A percentile compares a stretch with the other conserved stretches of the same genome.
These are phyloP conservation scores for Claviceps quebecensis DNA, from an alignment of 2,329 filamentous ascomycete species.

Conservation along the genomic window DNA sequence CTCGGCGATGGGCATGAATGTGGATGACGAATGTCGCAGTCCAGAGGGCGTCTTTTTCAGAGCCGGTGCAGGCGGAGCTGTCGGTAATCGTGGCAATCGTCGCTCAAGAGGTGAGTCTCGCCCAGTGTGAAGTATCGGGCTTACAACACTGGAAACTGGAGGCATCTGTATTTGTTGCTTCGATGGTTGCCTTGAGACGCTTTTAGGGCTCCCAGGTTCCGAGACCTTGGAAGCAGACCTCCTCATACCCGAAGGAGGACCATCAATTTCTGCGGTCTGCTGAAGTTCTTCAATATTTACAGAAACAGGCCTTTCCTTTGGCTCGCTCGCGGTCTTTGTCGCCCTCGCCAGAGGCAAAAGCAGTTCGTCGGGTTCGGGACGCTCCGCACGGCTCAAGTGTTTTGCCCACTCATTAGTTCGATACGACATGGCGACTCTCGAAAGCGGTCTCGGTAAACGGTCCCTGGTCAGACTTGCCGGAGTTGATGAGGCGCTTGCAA, in stretches of 20 bases:
- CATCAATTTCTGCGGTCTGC: constrained; percentile 43
- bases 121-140: neutral
- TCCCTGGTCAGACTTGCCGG: constrained; percentile 41
- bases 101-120: constrained; percentile 2
- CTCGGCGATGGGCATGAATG: constrained; percentile 30
- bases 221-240: constrained; percentile 18
- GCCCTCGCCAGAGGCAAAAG: constrained; percentile 23
- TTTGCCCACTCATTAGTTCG: constrained; percentile 96
- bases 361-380: constrained; percentile 50
- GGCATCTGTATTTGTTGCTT: constrained; percentile 13
- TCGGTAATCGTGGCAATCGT: neutral
- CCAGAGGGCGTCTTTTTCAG: constrained; percentile 15
- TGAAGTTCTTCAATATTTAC: constrained; percentile 51
- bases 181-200: constrained; percentile 6
- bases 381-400: constrained; percentile 65
- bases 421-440: constrained; percentile 66
- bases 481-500: constrained; percentile 27
- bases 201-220: constrained; percentile 8
- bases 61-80: neutral
- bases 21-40: constrained; percentile 4
- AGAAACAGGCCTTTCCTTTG: constrained; percentile 41
- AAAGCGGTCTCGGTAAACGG: constrained; percentile 55
- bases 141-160: constrained; percentile 7
- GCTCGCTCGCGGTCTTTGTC: constrained; percentile 4
- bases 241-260: constrained; percentile 19